Conservation (phyloP, 2,329 filamentous ascomycete genomes). For the Penicillium sp. region DNA sequence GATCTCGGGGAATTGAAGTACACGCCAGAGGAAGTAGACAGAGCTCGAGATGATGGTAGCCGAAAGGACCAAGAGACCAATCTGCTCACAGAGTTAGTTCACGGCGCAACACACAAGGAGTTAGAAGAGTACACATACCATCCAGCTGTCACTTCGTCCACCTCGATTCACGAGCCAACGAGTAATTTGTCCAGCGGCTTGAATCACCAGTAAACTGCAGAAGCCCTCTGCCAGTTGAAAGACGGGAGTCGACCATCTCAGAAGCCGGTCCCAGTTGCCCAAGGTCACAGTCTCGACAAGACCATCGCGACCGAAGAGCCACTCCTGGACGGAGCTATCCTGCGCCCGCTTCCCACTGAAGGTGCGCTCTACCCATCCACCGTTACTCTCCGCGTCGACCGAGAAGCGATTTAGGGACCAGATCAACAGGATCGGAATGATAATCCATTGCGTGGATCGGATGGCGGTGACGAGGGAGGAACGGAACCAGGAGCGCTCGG, state of each 20-base stretch:
- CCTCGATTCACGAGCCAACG: constrained; percentile 85
- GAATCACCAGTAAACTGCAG: constrained; percentile 91
- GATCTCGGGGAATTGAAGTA: constrained; percentile 88
- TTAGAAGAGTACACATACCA: constrained; percentile 56
- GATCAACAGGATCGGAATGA: constrained; percentile 81
- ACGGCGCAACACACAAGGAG: neutral
- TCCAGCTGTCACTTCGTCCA: constrained; percentile 91
- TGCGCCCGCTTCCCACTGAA: constrained; percentile 61
- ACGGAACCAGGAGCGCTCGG: constrained; percentile 69
- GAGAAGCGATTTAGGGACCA: constrained; percentile 96
- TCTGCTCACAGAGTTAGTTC: constrained; percentile 50
- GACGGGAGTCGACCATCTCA: constrained; percentile 85
- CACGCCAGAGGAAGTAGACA: constrained; percentile 92
- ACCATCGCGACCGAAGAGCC: constrained; percentile 82
- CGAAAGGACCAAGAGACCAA: constrained; percentile 78
- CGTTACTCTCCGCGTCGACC: constrained; percentile 65
- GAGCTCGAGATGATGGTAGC: constrained; percentile 89
- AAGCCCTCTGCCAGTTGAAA: constrained; percentile 96
- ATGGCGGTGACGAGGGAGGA: constrained; percentile 65
- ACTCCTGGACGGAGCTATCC: constrained; percentile 66
- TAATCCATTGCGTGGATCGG: constrained; percentile 74
- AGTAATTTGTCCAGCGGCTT: constrained; percentile 89
- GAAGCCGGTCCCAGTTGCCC: constrained; percentile 79
- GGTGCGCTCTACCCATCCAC: constrained; percentile 75
- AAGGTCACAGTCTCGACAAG: constrained; percentile 74